Evolutionary conservation across 164 flowering plant species (phyloP).

Genomic region (Stephania yunnanensis): DNA sequence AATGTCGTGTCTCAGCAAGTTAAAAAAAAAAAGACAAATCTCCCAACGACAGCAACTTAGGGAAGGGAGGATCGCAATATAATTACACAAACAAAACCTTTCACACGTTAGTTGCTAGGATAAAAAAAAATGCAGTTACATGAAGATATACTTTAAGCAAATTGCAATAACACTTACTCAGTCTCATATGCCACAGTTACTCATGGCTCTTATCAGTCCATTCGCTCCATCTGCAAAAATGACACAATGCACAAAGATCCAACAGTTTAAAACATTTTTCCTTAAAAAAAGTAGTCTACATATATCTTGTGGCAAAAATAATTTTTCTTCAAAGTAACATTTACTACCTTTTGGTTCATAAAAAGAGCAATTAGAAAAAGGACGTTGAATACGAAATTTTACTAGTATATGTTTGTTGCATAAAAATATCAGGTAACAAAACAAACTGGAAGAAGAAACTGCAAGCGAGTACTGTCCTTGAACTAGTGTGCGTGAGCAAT

Average conservation of each 20-base stretch:
- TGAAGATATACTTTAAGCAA: constrained; percentile 12
- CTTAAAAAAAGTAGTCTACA: no score
- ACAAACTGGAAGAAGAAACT: no score
- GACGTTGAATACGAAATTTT: no score
- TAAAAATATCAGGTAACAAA: no score
- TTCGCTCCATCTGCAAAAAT: constrained; percentile 28
- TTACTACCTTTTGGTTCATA: no score
- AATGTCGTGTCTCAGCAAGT: not conserved
- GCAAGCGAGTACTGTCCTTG: no score
- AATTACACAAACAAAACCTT: not conserved
- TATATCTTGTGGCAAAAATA: no score
- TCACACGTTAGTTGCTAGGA: not conserved
- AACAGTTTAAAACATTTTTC: no score
- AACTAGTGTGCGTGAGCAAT: not conserved
- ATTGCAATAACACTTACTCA: constrained; percentile 8
- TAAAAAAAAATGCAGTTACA: not conserved
- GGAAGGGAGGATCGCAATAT: not conserved
- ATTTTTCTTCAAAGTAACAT: no score
- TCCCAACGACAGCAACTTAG: no score
- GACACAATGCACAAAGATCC: not conserved
- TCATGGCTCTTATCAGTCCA: constrained; percentile 18
- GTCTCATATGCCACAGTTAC: constrained; percentile 9
- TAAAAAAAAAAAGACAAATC: not conserved
- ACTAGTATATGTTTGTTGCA: no score
- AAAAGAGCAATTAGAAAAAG: no score